Conservation (phyloP, 2,329 filamentous ascomycete genomes). For the Clonostachys chloroleuca region DNA sequence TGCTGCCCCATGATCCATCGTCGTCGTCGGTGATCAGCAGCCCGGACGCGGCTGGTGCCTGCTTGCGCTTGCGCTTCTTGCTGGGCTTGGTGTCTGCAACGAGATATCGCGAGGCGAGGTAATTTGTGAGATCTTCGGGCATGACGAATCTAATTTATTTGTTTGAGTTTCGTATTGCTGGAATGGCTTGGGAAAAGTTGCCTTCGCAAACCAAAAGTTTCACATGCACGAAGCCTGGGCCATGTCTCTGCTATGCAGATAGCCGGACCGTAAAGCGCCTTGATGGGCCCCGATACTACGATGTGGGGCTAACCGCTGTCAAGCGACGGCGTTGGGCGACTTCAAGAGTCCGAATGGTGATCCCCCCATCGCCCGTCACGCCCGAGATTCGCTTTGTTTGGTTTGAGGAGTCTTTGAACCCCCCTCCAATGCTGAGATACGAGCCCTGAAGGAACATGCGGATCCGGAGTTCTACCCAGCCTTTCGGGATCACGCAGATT, state of each 20-base stretch:
- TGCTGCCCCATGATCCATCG: slow-evolving; percentile 45
- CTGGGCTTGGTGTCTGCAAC: slow-evolving; percentile 49
- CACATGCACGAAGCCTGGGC: neutral
- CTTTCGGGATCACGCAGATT: slow-evolving; percentile 10
- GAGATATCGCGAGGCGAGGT: slow-evolving; percentile 89
- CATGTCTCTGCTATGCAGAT: too few relatives aligned
- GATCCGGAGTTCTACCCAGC: slow-evolving; percentile 12
- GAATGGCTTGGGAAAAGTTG: too few relatives aligned
- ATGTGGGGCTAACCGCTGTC: too few relatives aligned
- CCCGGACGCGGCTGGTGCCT: slow-evolving; percentile 32
- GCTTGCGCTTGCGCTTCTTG: slow-evolving; percentile 63
- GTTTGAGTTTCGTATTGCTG: too few relatives aligned
- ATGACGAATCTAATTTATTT: slow-evolving; percentile 20
- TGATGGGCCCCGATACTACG: too few relatives aligned
- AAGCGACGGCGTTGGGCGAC: too few relatives aligned
- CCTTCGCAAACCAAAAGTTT: neutral
- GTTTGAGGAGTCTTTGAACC: too few relatives aligned
- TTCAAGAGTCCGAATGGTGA: too few relatives aligned
- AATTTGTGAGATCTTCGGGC: slow-evolving; percentile 67
- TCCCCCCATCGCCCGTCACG: too few relatives aligned
- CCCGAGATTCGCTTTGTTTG: too few relatives aligned
- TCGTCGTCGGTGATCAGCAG: slow-evolving; percentile 64
- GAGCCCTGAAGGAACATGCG: slow-evolving; percentile 14
- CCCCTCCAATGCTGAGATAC: too few relatives aligned
- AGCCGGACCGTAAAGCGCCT: too few relatives aligned